Base-by-base conservation (phyloP, 345 rosid genomes). In the Hibiscus tridactylites region DNA sequence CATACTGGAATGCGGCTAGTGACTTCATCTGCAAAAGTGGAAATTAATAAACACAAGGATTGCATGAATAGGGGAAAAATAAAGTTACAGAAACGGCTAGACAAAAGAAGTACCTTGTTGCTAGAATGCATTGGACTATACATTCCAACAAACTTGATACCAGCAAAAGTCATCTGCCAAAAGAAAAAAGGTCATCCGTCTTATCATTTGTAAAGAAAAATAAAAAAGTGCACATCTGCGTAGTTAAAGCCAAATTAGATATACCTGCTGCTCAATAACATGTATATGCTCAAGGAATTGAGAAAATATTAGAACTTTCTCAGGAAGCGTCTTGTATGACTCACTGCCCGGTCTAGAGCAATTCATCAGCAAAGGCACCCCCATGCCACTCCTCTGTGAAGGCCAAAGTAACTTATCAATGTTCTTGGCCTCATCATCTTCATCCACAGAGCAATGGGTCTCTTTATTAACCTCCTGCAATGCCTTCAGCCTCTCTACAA, bases 241-340 rank as follows among this genome's bases (percentile, higher is more conserved):
- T n/a, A 5, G 37, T 19, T 39, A 53, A 68, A 71, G 63, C 16
- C 9, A 42, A 24, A 74, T 39, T 59, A 80, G 65, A 67, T 66
- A 28, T 84, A 95, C 98, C 96, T 92, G 99, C 80, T 87, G 87
- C 76, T 89, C 92, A 61, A 95, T 87, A 72, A 88, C 93, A 79
- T 88, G 85, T 74, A 95, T 88, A 78, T 95, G 99, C 85, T 90
- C 97, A 80, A 89, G 93, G 85, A 95, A 92, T 75, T 95, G 99
- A 71, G 99, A 95, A 81, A 92, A 92, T 70, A 95, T 83, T 65
- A 95, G 68, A 46, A 95, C 96, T 86, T 95, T 95, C 75, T 92
- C 92, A 3, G 73, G 65, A 50, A 77, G 75, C 56, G 35, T 44
- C 77, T 44, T 80, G 76, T 61, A 59, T 73, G 86, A 71, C 52